Conservation (phyloP, 2,329 filamentous ascomycete genomes). For the Exophiala lecanii-corni region DNA sequence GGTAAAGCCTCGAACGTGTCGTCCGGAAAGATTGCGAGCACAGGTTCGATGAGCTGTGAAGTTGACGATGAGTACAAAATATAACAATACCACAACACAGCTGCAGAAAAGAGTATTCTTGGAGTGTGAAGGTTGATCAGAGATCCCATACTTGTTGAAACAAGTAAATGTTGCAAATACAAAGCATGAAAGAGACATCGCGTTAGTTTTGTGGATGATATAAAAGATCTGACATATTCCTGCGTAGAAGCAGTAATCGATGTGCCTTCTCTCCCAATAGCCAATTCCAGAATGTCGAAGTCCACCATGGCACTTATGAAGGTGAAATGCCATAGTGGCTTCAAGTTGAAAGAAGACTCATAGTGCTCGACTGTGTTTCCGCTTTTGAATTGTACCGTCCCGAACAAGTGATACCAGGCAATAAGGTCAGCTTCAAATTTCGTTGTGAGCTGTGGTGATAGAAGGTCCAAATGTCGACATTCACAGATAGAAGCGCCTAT, state of each 20-base stretch:
- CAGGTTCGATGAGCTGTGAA: neutral
- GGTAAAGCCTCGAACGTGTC: slow-evolving; percentile 3
- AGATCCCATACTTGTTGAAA: slow-evolving; percentile 11
- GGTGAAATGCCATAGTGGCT: slow-evolving; percentile 29
- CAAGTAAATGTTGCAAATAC: slow-evolving; percentile 19
- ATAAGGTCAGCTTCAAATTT: slow-evolving; percentile 3
- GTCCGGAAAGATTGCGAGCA: neutral
- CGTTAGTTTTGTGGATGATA: slow-evolving; percentile 20
- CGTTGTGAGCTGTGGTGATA: neutral
- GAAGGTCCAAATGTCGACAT: slow-evolving; percentile 1
- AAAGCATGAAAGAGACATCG: slow-evolving; percentile 24
- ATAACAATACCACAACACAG: slow-evolving; percentile 13
- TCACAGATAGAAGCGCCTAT: slow-evolving; percentile 20
- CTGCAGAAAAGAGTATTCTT: slow-evolving; percentile 20
- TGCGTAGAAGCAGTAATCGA: slow-evolving; percentile 6
- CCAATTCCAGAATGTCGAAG: slow-evolving; percentile 26
- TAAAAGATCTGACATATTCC: slow-evolving; percentile 21
- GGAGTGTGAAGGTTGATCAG: slow-evolving; percentile 23
- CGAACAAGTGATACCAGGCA: slow-evolving; percentile 6
- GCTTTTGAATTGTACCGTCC: neutral
- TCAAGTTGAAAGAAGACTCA: slow-evolving; percentile 26
- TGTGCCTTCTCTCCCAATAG: slow-evolving; percentile 27
- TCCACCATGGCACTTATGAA: slow-evolving; percentile 27
- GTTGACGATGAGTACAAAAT: slow-evolving; percentile 7
- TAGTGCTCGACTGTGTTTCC: slow-evolving; percentile 2